Percentiles rank a stretch among this genome's conserved stretches.
phyloP scores from a whole-genome alignment of 306 rosid species.

The Geum urbanum region DNA sequence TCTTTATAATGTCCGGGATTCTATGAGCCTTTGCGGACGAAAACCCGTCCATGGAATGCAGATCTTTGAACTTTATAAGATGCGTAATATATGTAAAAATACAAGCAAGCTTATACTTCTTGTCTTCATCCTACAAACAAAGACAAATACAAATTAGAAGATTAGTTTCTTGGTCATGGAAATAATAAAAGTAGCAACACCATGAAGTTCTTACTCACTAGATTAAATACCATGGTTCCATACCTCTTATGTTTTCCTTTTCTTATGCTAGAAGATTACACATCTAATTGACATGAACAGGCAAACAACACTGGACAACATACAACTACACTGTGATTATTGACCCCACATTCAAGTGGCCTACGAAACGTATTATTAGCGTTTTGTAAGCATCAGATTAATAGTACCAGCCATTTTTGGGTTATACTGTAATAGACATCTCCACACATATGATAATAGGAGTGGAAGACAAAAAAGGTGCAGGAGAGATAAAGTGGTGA shows the following conservation, averaged over 20 bases:
- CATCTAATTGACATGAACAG: background rate
- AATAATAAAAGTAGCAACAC: background rate
- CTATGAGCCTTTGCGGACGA: constrained; percentile 49
- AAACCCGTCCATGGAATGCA: constrained; percentile 43
- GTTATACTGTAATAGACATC: background rate
- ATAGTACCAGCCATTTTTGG: background rate
- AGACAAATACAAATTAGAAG: background rate
- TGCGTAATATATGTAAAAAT: constrained; percentile 70
- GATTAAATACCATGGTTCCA: background rate
- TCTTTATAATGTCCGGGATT: constrained; percentile 51
- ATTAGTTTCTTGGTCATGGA: background rate
- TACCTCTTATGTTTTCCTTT: background rate
- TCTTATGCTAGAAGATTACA: background rate
- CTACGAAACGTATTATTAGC: background rate
- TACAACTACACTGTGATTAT: background rate
- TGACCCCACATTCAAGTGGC: background rate
- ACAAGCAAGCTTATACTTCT: constrained; percentile 47
- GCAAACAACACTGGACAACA: background rate
- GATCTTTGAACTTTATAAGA: constrained; percentile 76
- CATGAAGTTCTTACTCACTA: background rate
- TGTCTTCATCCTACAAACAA: constrained; percentile 61
- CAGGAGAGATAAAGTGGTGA: background rate
- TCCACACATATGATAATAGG: background rate
- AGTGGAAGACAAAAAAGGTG: background rate
- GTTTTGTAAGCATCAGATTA: constrained; percentile 2